A percentile compares a stretch with the other conserved stretches of the same genome.
Conservation (phyloP, 768 basidiomycete species). For the Gymnopilus junonius region DNA sequence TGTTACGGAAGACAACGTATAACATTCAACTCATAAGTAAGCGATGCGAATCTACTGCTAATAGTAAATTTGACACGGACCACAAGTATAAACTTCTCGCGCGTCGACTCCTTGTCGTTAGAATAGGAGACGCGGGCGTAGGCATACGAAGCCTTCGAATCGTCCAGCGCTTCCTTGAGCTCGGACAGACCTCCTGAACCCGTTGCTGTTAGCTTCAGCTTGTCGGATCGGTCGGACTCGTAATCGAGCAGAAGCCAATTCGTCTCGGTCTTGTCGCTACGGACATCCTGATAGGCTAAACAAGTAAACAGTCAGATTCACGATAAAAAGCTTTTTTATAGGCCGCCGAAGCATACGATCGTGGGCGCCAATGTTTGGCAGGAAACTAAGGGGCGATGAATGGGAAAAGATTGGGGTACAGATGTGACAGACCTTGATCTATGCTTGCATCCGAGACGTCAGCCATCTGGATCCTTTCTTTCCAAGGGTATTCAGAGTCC, state of each 20-base stretch:
- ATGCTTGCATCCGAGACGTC: constrained; percentile 79
- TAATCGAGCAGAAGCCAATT: constrained; percentile 95
- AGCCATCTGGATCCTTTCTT: constrained; percentile 55
- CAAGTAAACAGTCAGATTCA: constrained; percentile 30
- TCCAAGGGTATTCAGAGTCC: constrained; percentile 10
- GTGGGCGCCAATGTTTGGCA: neutral
- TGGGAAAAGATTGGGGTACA: neutral
- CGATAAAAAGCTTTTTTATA: constrained; percentile 8
- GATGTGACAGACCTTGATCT: constrained; percentile 57
- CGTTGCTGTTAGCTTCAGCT: constrained; percentile 74
- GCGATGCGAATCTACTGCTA: constrained; percentile 23
- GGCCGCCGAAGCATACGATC: neutral
- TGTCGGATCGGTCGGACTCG: constrained; percentile 83
- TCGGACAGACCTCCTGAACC: constrained; percentile 83
- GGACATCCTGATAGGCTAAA: constrained; percentile 86
- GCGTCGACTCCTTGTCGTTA: constrained; percentile 83
- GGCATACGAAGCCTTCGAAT: constrained; percentile 79
- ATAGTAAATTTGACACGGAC: constrained; percentile 35
- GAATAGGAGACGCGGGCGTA: constrained; percentile 85
- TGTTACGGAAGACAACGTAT: constrained; percentile 28
- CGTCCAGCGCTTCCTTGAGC: constrained; percentile 71
- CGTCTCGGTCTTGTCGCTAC: constrained; percentile 81
- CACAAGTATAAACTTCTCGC: constrained; percentile 90
- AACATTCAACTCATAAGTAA: constrained; percentile 22
- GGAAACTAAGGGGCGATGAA: neutral